These are phyloP conservation scores for Candida awuae DNA, from an alignment of 805 yeast genomes.

Conservation along the genomic window DNA sequence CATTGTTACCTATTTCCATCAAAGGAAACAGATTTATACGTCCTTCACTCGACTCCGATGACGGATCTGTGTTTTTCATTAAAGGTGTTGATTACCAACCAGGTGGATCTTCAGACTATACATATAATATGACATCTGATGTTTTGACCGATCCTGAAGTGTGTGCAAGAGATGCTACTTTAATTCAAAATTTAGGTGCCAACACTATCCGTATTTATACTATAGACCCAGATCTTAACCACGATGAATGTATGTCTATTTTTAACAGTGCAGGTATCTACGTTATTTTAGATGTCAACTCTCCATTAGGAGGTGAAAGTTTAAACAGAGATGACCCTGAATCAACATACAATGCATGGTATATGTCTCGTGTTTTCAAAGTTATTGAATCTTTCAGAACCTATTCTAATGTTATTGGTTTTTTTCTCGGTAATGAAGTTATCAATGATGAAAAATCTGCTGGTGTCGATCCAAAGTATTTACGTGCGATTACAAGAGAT, in stretches of 20 bases:
- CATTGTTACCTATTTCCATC: conserved; percentile 49
- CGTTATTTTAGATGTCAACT: conserved; percentile 76
- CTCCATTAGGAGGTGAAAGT: conserved; percentile 59
- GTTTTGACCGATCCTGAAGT: conserved; percentile 60
- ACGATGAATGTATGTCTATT: conserved; percentile 86
- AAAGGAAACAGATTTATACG: conserved; percentile 53
- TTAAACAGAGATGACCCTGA: conserved; percentile 65
- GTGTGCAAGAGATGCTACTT: conserved; percentile 75
- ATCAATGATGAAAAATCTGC: conserved; percentile 71
- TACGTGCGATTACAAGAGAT: conserved; percentile 89
- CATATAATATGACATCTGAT: conserved; percentile 36
- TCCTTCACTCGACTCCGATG: conserved; percentile 32
- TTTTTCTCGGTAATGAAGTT: conserved; percentile 87
- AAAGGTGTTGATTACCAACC: conserved; percentile 91
- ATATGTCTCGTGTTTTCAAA: conserved; percentile 73
- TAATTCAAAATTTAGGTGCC: conserved; percentile 66
- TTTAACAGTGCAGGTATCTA: conserved; percentile 89
- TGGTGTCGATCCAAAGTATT: conserved; percentile 58
- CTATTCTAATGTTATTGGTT: conserved; percentile 81
- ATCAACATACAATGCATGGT: conserved; percentile 60
- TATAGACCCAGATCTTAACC: conserved; percentile 74
- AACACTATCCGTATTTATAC: conserved; percentile 83
- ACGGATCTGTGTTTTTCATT: conserved; percentile 62
- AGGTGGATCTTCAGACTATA: conserved; percentile 73
- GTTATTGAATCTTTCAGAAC: conserved; percentile 77